phyloP scores from a whole-genome alignment of 2,329 filamentous ascomycete genomes.

The Colletotrichum tofieldiae region DNA sequence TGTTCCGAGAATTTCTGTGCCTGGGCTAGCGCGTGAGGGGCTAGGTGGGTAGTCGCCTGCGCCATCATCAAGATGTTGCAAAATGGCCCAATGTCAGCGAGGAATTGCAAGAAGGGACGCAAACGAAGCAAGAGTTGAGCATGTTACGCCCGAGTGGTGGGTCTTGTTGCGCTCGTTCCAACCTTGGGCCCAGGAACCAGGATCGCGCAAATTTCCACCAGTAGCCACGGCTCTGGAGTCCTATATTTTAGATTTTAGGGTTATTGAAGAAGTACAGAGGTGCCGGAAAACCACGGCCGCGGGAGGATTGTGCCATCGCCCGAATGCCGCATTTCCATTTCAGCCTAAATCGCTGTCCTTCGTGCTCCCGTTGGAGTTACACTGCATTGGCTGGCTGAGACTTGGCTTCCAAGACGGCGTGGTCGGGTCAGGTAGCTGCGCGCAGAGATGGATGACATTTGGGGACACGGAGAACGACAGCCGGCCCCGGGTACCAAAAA shows the following conservation, averaged over 20 bases:
- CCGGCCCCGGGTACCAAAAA: neutral
- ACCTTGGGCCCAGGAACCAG: neutral
- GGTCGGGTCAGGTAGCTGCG: neutral
- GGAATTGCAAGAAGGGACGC: neutral
- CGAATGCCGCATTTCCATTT: neutral
- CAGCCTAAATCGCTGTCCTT: neutral
- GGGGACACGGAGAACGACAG: neutral
- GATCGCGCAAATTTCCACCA: too few species aligned
- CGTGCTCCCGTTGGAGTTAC: neutral
- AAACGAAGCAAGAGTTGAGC: neutral
- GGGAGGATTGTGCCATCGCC: too few species aligned
- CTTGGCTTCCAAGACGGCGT: neutral
- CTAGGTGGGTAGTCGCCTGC: slow-evolving; percentile 13
- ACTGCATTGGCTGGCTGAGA: neutral
- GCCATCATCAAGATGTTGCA: neutral
- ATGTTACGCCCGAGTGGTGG: neutral
- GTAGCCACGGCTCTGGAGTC: too few species aligned
- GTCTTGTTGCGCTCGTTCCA: neutral
- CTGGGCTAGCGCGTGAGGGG: slow-evolving; percentile 35
- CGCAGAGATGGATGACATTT: neutral
- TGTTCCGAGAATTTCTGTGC: slow-evolving; percentile 41
- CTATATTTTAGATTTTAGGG: too few species aligned
- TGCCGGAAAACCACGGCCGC: too few species aligned
- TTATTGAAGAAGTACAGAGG: too few species aligned
- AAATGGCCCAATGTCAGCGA: neutral